Conservation (phyloP, 768 basidiomycete species). For the Russula compacta region DNA sequence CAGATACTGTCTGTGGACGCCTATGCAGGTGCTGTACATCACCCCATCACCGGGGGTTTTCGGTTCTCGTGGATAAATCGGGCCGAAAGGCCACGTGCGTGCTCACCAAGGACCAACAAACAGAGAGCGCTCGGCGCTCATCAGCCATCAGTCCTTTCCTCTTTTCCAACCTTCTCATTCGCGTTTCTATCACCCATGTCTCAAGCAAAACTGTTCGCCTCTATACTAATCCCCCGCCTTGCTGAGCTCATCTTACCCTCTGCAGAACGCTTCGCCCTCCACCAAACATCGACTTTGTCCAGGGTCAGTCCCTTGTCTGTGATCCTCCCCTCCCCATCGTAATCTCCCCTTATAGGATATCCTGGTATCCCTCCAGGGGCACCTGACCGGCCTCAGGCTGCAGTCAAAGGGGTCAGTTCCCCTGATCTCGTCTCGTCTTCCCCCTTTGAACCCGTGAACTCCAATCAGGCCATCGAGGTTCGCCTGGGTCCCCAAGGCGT, state of each 20-base stretch:
- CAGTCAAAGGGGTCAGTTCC: constrained; percentile 68
- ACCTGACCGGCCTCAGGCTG: constrained; percentile 69
- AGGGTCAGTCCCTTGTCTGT: constrained; percentile 34
- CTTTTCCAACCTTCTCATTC: not conserved
- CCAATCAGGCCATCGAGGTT: constrained; percentile 75
- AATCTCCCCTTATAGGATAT: constrained; percentile 44
- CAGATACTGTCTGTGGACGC: too few species aligned
- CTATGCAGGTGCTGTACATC: too few species aligned
- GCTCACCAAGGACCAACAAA: not conserved
- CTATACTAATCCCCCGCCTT: not conserved
- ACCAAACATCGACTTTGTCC: constrained; percentile 83
- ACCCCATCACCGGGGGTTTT: too few species aligned
- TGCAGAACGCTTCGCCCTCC: constrained; percentile 72
- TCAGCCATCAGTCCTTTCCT: not conserved
- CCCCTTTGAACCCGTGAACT: not conserved
- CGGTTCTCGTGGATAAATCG: too few species aligned
- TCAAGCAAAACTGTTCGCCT: constrained; percentile 9
- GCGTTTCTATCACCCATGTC: not conserved
- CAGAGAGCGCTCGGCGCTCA: not conserved
- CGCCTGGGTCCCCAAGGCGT: constrained; percentile 64
- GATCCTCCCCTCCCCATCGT: not conserved
- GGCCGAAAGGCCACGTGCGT: not conserved
- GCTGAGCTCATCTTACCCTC: not conserved
- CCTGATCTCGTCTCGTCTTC: constrained; percentile 10
- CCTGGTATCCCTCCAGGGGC: constrained; percentile 81